phyloP scores from a whole-genome alignment of 2,329 filamentous ascomycete genomes.

The Mycocentrospora acerina region DNA sequence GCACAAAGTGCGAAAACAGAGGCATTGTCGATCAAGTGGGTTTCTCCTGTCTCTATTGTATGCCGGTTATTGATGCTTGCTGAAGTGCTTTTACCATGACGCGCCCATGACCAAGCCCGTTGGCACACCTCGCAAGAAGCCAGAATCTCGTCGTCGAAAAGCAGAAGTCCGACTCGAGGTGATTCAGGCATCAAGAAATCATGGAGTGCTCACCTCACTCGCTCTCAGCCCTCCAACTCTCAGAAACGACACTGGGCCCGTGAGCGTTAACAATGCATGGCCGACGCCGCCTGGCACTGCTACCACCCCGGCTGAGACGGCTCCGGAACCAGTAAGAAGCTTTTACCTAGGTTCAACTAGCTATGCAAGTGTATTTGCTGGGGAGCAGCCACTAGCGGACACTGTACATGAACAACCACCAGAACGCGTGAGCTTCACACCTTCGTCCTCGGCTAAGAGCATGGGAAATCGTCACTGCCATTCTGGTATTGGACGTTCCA shows the following conservation, averaged over 20 bases:
- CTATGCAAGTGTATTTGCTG: constrained; percentile 38
- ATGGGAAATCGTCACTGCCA: constrained; percentile 33
- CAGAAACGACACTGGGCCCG: constrained; percentile 25
- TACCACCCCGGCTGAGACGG: constrained; percentile 15
- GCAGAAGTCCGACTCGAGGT: constrained; percentile 17
- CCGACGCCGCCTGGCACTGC: constrained; percentile 34
- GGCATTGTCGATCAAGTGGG: constrained; percentile 37
- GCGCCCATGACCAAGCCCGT: constrained; percentile 41
- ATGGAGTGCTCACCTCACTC: constrained; percentile 24
- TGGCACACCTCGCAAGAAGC: constrained; percentile 38
- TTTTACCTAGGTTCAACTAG: constrained; percentile 41
- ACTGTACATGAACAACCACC: constrained; percentile 33
- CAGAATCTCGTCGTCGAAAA: constrained; percentile 32
- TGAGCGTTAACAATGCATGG: constrained; percentile 20
- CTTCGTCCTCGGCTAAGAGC: constrained; percentile 17
- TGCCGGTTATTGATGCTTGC: constrained; percentile 6
- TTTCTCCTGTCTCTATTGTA: neutral
- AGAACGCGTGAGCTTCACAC: constrained; percentile 23
- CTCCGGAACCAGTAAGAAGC: constrained; percentile 25
- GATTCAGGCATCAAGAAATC: constrained; percentile 11
- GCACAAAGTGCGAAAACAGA: constrained; percentile 35
- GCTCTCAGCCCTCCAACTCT: constrained; percentile 30
- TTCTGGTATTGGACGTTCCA: constrained; percentile 25
- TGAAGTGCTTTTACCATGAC: constrained; percentile 40
- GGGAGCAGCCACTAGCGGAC: constrained; percentile 31